A percentile compares a stretch with the other conserved stretches of the same genome.
Conservation (phyloP, 1,284 basidiomycete genomes). For the Leccinum insolens region DNA sequence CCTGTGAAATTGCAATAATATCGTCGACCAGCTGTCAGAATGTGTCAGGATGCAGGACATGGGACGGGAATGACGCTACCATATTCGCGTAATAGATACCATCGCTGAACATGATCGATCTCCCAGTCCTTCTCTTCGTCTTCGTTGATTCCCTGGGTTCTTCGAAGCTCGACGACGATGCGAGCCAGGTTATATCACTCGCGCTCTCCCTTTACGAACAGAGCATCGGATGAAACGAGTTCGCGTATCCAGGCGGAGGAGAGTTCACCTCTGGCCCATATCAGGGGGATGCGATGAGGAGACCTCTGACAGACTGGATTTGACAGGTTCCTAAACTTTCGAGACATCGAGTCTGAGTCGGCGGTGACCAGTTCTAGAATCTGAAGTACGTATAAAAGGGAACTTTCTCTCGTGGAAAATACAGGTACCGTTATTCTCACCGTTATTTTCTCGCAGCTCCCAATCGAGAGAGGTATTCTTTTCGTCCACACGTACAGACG, state of each 20-base stretch:
- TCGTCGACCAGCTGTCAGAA: slow-evolving; percentile 69
- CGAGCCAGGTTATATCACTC: slow-evolving; percentile 83
- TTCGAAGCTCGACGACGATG: slow-evolving; percentile 73
- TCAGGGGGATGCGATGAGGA: slow-evolving; percentile 42
- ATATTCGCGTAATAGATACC: slow-evolving; percentile 91
- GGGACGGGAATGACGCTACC: slow-evolving; percentile 43
- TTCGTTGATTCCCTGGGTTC: slow-evolving; percentile 49
- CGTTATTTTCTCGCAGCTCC: too few relatives aligned
- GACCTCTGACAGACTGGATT: neutral
- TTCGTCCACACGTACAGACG: too few relatives aligned
- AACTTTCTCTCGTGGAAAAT: too few relatives aligned
- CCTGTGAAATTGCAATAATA: slow-evolving; percentile 70
- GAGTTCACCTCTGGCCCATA: slow-evolving; percentile 76
- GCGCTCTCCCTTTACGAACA: slow-evolving; percentile 81
- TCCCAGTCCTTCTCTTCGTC: slow-evolving; percentile 69
- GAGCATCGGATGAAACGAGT: slow-evolving; percentile 75
- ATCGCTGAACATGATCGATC: slow-evolving; percentile 64
- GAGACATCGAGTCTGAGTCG: too few relatives aligned
- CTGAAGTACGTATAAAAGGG: too few relatives aligned
- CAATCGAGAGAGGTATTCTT: too few relatives aligned
- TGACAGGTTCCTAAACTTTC: too few relatives aligned
- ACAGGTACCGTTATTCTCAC: too few relatives aligned
- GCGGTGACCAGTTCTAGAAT: too few relatives aligned
- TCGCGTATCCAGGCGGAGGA: slow-evolving; percentile 74
- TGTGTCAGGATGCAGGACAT: slow-evolving; percentile 11